Evolutionary conservation across 257 asterid genomes (phyloP), one percentile per base, ranked within the genome.

Genomic region (Perilla frutescens): DNA sequence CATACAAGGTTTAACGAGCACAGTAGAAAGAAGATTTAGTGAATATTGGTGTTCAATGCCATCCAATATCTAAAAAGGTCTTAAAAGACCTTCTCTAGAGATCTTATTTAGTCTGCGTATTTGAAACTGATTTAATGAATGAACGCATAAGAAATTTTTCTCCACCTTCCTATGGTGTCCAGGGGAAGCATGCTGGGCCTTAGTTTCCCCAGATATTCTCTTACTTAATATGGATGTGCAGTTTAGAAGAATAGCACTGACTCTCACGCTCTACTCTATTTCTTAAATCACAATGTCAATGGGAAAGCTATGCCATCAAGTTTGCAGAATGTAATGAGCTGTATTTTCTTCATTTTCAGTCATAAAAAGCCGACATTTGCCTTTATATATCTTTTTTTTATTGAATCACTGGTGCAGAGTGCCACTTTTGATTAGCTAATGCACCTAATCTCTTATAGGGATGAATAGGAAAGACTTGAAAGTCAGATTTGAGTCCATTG

Each of bases 61-160:
- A 0, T 20, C 26, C 26, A 57, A 29, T 69, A 73, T 50, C 11
- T 59, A 12, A 32, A 13, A 67, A 7, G 2, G 51, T 68, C 50
- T 34, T 31, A 63, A 20, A 9, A 43, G 37, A 64, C 70, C 31
- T 62, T 61, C 14, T 68, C 54, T 65, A 14, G 62, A 49, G 75
- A 67, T 50, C 49, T 45, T 78, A 15, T 70, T n/a, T 75, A 37
- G 68, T 78, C 20, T 15, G 41, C 56, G 50, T 62, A 41, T 57
- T 62, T 55, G 54, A 72, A 63, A 73, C 31, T 40, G 56, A 57
- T 13, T 70, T 53, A 31, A 63, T 66, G 63, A 50, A 55, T 14
- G 14, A 63, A 50, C 44, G 6, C 45, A 40, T 31, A 44, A 20
- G 3, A 44, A 9, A 5, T 37, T 32, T 7, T 74, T 12, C 29